Evolutionary conservation across 2,329 filamentous ascomycete genomes (phyloP).

Genomic region (Exophiala bonariae): DNA sequence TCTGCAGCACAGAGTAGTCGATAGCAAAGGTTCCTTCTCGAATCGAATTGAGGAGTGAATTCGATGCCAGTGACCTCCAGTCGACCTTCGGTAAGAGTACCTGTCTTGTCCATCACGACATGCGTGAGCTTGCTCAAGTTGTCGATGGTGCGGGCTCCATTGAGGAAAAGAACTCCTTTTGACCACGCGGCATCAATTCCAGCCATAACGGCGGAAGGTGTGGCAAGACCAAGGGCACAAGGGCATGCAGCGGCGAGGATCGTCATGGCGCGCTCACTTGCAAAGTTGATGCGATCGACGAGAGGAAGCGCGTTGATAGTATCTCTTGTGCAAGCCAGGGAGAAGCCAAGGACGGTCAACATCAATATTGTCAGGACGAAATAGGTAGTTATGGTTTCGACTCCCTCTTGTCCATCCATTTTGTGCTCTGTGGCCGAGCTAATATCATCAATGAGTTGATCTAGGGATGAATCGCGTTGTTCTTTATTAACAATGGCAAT

Average conservation of each 20-base stretch:
- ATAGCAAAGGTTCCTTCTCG: conserved; percentile 9
- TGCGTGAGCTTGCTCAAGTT: conserved; percentile 61
- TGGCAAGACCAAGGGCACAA: conserved; percentile 72
- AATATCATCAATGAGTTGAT: conserved; percentile 15
- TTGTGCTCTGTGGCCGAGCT: conserved; percentile 12
- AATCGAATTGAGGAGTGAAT: conserved; percentile 6
- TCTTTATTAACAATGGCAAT: conserved; percentile 14
- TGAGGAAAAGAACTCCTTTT: conserved; percentile 10
- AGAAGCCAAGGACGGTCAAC: conserved; percentile 13
- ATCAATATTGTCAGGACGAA: conserved; percentile 15
- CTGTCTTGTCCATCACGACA: conserved; percentile 79
- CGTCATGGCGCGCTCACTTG: conserved; percentile 53
- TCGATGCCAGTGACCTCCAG: conserved; percentile 27
- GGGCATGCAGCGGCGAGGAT: conserved; percentile 76
- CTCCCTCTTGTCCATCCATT: neutral
- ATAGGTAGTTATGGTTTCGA: conserved; percentile 6
- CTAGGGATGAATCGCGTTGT: conserved; percentile 14
- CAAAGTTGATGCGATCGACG: conserved; percentile 13
- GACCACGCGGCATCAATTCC: conserved; percentile 59
- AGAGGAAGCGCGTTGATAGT: neutral
- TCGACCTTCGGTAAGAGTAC: conserved; percentile 66
- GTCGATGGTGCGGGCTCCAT: conserved; percentile 59
- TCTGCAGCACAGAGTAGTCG: conserved; percentile 18
- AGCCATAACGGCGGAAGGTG: conserved; percentile 75
- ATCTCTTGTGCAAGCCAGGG: too few species aligned